A percentile compares a stretch with the other conserved stretches of the same genome.
Conservation (phyloP, 441 rosid species). For the Isatis lusitanica region DNA sequence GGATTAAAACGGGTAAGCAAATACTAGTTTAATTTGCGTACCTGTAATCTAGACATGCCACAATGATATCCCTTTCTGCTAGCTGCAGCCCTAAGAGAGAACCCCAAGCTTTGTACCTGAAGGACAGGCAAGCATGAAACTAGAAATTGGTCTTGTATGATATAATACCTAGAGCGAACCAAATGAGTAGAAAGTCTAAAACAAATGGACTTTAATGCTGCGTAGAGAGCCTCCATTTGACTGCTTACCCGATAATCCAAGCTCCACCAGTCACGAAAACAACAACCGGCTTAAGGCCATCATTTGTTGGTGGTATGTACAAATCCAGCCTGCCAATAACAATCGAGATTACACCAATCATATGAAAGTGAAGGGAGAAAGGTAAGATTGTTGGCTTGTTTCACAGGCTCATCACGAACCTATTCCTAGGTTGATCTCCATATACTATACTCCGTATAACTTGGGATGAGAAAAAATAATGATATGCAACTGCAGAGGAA, state of each 20-base stretch:
- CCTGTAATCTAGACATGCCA: constrained; percentile 97
- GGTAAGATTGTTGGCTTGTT: background rate
- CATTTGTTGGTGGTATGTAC: constrained; percentile 61
- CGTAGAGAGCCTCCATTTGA: background rate
- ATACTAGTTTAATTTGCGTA: constrained; percentile 19
- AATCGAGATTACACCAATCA: constrained; percentile 7
- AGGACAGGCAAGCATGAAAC: constrained; percentile 7
- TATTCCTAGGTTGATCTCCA: constrained; percentile 96
- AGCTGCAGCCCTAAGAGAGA: constrained; percentile 88
- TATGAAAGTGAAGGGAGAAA: background rate
- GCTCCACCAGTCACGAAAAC: constrained; percentile 98
- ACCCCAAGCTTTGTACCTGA: constrained; percentile 99
- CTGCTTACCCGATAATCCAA: constrained; percentile 90
- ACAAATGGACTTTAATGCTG: no score
- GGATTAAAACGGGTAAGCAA: background rate
- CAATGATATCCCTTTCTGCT: constrained; percentile 92
- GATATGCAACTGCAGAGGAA: constrained; percentile 70
- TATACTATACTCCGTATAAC: constrained; percentile 80
- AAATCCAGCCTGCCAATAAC: constrained; percentile 71
- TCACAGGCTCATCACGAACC: constrained; percentile 45
- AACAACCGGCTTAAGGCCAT: constrained; percentile 81
- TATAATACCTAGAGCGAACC: background rate
- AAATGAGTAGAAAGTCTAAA: background rate
- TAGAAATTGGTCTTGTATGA: background rate
- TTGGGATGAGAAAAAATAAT: constrained; percentile 80